Conservation (phyloP, 129 eudicot genomes). For the Deinandra increscens region DNA sequence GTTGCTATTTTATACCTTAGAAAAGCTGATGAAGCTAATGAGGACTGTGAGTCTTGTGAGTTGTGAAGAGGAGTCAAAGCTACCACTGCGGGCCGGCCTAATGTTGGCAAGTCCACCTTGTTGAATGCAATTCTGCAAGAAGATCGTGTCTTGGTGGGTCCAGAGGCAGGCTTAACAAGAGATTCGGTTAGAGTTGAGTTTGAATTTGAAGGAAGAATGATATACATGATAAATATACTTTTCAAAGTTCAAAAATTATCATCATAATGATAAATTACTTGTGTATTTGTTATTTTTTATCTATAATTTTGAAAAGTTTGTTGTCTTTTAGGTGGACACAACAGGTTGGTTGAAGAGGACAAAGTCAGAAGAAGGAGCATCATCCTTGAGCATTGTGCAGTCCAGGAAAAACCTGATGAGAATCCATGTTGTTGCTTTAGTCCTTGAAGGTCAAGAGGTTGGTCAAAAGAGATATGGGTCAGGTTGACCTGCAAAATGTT, state of each 20-base stretch:
- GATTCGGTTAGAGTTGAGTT: conserved; percentile 85
- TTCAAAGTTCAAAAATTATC: background rate
- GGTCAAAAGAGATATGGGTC: conserved; percentile 8
- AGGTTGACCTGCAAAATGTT: background rate
- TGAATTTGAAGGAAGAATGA: conserved; percentile 63
- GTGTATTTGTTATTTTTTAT: conserved; percentile 9
- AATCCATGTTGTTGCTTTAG: conserved; percentile 91
- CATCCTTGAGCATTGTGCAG: conserved; percentile 88
- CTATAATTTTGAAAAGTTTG: conserved; percentile 58
- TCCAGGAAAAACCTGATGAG: conserved; percentile 90
- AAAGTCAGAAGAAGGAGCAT: conserved; percentile 78
- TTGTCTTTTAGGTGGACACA: conserved; percentile 80
- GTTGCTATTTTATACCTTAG: conserved; percentile 11
- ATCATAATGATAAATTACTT: background rate
- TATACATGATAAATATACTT: conserved; percentile 48
- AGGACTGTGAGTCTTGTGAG: conserved; percentile 36
- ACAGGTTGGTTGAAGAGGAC: conserved; percentile 97
- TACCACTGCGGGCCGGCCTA: conserved; percentile 87
- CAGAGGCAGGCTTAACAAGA: conserved; percentile 95
- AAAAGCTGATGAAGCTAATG: conserved; percentile 39
- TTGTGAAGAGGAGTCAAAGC: conserved; percentile 67
- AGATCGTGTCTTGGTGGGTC: conserved; percentile 93
- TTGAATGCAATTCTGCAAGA: conserved; percentile 80
- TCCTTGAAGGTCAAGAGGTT: conserved; percentile 95
- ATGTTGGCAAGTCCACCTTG: conserved; percentile 93